Percentiles rank a stretch among this genome's conserved stretches.
Evolutionary conservation across 2,329 filamentous ascomycete species (phyloP).

Genomic region (Colletotrichum sp.): DNA sequence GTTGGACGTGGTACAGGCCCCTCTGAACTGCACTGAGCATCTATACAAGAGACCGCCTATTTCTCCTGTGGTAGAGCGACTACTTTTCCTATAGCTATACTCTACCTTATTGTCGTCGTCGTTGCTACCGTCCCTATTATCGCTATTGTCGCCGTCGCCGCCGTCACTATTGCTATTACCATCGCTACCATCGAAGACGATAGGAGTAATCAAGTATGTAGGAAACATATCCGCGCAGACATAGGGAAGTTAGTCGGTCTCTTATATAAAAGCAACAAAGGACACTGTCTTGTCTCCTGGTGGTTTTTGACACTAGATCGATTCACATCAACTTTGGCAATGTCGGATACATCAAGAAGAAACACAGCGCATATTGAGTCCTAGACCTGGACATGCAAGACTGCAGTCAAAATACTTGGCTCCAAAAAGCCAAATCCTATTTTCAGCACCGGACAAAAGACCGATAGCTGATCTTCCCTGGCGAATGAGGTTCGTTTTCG

Average conservation of each 20-base stretch:
- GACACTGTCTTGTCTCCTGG: not conserved
- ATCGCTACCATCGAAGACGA: not conserved
- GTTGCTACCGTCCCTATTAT: not conserved
- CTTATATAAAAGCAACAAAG: not conserved
- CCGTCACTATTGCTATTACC: not conserved
- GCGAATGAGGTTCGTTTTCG: not conserved
- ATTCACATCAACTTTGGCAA: not conserved
- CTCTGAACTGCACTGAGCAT: not conserved
- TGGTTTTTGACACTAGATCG: not conserved
- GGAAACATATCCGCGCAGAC: not conserved
- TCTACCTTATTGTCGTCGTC: not conserved
- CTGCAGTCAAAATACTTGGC: not conserved
- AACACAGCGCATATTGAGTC: not conserved
- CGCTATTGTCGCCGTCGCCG: no score
- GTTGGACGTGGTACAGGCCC: not conserved
- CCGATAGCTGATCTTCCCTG: not conserved
- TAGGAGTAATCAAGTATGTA: not conserved
- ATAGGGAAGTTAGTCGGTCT: not conserved
- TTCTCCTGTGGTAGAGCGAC: not conserved
- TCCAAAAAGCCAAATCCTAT: not conserved
- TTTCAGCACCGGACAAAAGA: not conserved
- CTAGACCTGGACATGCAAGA: not conserved
- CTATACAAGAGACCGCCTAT: not conserved
- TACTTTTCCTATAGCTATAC: not conserved
- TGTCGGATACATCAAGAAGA: not conserved